Base-by-base conservation (phyloP, 2,329 filamentous ascomycete genomes). In the Westerdykella sp. region DNA sequence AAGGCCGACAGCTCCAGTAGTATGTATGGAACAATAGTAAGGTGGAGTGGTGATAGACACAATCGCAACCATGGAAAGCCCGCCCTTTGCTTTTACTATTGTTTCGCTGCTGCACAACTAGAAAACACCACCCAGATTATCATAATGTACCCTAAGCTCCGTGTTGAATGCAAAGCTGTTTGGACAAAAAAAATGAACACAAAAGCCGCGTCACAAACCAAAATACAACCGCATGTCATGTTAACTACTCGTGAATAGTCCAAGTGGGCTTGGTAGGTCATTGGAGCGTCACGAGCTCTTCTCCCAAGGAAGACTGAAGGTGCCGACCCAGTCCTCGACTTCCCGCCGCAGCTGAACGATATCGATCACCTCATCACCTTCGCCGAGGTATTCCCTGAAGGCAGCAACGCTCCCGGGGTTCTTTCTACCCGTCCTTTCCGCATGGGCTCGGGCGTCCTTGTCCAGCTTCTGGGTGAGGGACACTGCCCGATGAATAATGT, bases 281-380 rank as follows among this genome's bases (percentile, higher is more conserved):
- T 10, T 15, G 15, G 25, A 14, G 34, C 22, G 16, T 36, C 35
- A 63, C 39, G 51, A 49, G 32, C 50, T 43, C 53, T 65, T 65
- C 41, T 61, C 58, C 67, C 67, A 69, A 1, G 67, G 67, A 18
- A 69, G 50, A 21, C 60, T 63, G 45, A 69, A 69, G 6, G 67
- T 69, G 15, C 65, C 63, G 12, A 68, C 66, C 67, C 67, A 69
- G 39, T 68, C 65, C 46, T 67, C 64, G 6, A 69, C 67, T 38
- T 69, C 67, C 41, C 63, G 61, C 38, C 67, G 53, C 25, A 70
- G 48, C 44, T 69, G 62, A 22, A 69, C 58, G 28, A 70, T 67
- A 18, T 69, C 67, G 5, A 62, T 67, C 36, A 69, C 59, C 13
- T 69, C 65, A 37, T 69, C 60, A 18, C 67, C 67, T 41, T 69